These are phyloP conservation scores for Stygiomarasmius scandens DNA, from an alignment of 1,284 basidiomycete species.

Conservation along the genomic window DNA sequence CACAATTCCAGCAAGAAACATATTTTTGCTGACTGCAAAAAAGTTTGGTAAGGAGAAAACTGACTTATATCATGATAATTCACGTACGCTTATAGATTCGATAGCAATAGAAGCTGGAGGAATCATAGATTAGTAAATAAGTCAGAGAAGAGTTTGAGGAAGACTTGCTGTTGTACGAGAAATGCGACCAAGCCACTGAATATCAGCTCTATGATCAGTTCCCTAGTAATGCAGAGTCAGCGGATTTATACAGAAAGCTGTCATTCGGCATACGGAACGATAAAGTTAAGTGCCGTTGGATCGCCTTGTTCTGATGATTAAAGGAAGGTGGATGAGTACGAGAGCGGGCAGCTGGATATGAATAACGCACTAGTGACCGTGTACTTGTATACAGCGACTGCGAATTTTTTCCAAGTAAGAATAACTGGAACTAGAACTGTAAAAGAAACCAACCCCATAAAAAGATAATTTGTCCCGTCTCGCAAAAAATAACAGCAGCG, in stretches of 20 bases:
- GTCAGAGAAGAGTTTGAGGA: not conserved
- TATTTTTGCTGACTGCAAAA: slow-evolving; percentile 9
- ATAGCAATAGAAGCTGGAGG: slow-evolving; percentile 13
- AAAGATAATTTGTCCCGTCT: slow-evolving; percentile 12
- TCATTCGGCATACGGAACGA: too few species aligned
- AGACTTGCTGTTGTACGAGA: slow-evolving; percentile 11
- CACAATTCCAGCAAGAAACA: slow-evolving; percentile 7
- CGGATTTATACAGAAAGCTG: too few species aligned
- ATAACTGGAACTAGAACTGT: not conserved
- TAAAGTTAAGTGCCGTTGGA: not conserved
- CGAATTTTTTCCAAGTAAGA: not conserved
- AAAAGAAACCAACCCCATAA: slow-evolving; percentile 1
- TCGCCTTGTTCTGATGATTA: slow-evolving; percentile 6
- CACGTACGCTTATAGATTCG: slow-evolving; percentile 11
- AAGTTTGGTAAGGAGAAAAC: not conserved
- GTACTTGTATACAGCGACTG: slow-evolving; percentile 17
- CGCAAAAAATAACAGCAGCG: slow-evolving; percentile 11
- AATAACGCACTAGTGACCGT: slow-evolving; percentile 7
- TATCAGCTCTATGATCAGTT: slow-evolving; percentile 8
- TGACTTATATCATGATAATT: too few species aligned
- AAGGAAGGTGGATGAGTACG: not conserved
- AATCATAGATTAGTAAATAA: not conserved
- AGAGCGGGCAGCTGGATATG: not conserved
- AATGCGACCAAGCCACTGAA: slow-evolving; percentile 7
- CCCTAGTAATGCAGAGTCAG: too few species aligned